Percentiles rank a stretch among this genome's conserved stretches.
Evolutionary conservation across 1,284 basidiomycete genomes (phyloP).

Genomic region (Ceratobasidium sp.): DNA sequence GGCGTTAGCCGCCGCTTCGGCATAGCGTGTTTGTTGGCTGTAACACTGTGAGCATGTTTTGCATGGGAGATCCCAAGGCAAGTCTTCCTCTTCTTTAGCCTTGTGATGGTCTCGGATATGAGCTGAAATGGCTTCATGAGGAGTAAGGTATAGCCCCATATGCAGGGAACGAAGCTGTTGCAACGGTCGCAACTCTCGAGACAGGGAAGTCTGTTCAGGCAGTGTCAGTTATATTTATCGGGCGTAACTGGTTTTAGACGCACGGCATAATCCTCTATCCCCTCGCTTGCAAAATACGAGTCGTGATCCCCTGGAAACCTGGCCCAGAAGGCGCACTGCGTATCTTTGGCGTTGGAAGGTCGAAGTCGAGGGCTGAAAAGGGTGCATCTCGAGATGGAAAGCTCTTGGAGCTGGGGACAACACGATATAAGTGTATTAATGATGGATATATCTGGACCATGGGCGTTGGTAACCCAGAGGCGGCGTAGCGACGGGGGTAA

Average conservation of each 20-base stretch:
- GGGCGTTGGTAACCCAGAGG: slow-evolving; percentile 23
- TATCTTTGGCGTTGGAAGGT: neutral
- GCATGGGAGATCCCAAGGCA: neutral
- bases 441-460: slow-evolving; percentile 34
- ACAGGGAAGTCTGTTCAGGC: neutral
- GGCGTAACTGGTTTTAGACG: neutral
- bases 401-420: slow-evolving; percentile 29
- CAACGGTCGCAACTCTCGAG: slow-evolving; percentile 11
- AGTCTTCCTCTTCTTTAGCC: neutral
- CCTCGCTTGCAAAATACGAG: slow-evolving; percentile 39
- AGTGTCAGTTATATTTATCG: neutral
- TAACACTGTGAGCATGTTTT: neutral
- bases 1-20: slow-evolving; percentile 7
- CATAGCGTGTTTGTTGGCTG: neutral
- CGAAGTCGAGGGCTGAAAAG: slow-evolving; percentile 30
- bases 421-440: slow-evolving; percentile 19
- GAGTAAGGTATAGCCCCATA: slow-evolving; percentile 35
- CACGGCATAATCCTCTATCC: slow-evolving; percentile 36
- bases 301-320: slow-evolving; percentile 37
- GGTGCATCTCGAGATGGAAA: slow-evolving; percentile 34
- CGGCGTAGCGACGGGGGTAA: slow-evolving; percentile 32
- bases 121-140: slow-evolving; percentile 14
- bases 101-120: slow-evolving; percentile 3
- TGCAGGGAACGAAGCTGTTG: neutral
- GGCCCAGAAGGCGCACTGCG: slow-evolving; percentile 13